Evolutionary conservation across 257 asterid genomes (phyloP), one percentile per base, ranked within the genome.

Genomic region (Solanum paucissectum): DNA sequence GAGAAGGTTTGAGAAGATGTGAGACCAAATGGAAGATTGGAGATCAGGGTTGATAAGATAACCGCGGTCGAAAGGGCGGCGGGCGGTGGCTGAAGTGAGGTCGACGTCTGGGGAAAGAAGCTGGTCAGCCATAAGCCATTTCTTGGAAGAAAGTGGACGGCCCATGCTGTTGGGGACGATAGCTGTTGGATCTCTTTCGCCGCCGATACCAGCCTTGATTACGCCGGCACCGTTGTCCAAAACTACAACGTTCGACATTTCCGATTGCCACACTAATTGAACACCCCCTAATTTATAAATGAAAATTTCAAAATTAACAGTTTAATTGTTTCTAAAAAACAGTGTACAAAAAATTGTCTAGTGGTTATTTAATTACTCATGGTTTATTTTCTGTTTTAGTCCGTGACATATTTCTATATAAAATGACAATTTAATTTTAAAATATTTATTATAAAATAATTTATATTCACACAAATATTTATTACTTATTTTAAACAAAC

Each of bases 1-100:
- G 88, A 96, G 98, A 91, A 93, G 94, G 34, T 88, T 88, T 83
- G 91, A 85, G 92, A 97, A 97, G 89, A 97, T 91, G 89, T 97
- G 98, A 89, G 95, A 69, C 96, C 96, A 96, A 62, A 97, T 83
- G 60, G 98, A 90, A 52, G 99, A 93, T 85, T 97, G 99, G 87
- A 97, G 99, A 40, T 95, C 98, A 34, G 98, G 98, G 87, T 97
- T 95, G 85, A 96, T 94, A 55, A 97, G 93, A 89, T 97, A 86
- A 88, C 98, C 99, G 69, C 98, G 98, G 94, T 95, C 99, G 90
- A 93, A 89, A 32, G 99, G 99, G 84, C 99, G 98, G 92, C 99
- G 98, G 89, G 94, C 89, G 52, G 99, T 93, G 94, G 98, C 98
- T 89, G 99, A 96, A 82, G 99, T 97, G 25, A 97, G 96, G 95